Evolutionary conservation across 2,329 filamentous ascomycete genomes (phyloP).

Genomic region (Arthrobotrys iridis): DNA sequence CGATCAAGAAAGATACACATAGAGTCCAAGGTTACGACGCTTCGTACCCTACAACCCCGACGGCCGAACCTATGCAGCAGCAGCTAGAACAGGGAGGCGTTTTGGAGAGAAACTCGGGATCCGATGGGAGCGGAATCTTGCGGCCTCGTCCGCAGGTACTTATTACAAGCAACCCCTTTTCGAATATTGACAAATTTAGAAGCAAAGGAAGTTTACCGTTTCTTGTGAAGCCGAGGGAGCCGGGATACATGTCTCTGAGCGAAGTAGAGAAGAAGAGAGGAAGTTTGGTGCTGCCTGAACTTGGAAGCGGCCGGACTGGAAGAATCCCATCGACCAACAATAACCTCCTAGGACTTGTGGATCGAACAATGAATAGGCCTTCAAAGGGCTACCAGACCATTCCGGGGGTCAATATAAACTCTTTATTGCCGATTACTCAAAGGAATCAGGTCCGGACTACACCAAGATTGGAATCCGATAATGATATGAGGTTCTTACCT

Average conservation of each 20-base stretch:
- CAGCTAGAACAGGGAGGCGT: not conserved
- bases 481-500: not conserved
- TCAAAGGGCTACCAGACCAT: not conserved
- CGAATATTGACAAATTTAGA: not conserved
- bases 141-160: not conserved
- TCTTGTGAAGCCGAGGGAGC: not conserved
- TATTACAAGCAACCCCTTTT: not conserved
- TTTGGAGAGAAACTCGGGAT: too few relatives aligned
- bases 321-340: not conserved
- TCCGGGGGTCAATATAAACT: not conserved
- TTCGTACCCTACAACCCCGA: not conserved
- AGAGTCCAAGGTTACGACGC: not conserved
- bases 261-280: not conserved
- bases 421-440: not conserved
- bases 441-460: not conserved
- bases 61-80: not conserved
- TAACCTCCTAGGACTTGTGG: not conserved
- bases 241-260: not conserved
- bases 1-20: not conserved
- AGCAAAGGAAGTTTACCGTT: not conserved
- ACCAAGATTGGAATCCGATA: not conserved
- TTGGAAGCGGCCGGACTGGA: not conserved
- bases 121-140: too few relatives aligned
- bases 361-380: not conserved
- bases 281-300: not conserved